A percentile compares a stretch with the other conserved stretches of the same genome.
Conservation (phyloP, 257 asterid genomes). For the Nicotiana tomentosiformis region DNA sequence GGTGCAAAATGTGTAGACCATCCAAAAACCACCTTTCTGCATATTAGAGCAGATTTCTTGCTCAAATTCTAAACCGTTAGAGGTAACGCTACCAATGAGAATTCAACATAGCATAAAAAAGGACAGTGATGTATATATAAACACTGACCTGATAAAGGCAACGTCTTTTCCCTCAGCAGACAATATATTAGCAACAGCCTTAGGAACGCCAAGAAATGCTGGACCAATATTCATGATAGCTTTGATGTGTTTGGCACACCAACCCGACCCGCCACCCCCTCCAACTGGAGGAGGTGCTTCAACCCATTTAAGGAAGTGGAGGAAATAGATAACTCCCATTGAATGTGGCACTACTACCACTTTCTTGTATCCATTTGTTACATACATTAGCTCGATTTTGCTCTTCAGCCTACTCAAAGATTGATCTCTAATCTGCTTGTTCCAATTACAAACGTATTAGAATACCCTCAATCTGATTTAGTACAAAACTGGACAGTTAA, state of each 20-base stretch:
- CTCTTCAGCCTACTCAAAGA: slow-evolving; percentile 15
- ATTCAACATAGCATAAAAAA: not conserved
- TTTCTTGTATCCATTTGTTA: slow-evolving; percentile 13
- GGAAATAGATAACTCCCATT: slow-evolving; percentile 16
- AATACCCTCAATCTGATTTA: not conserved
- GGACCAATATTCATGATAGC: slow-evolving; percentile 15
- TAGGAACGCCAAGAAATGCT: slow-evolving; percentile 17
- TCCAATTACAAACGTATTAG: not conserved
- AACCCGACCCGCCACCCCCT: slow-evolving; percentile 11
- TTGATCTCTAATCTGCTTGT: slow-evolving; percentile 10
- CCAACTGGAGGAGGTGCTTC: slow-evolving; percentile 14
- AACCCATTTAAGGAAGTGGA: slow-evolving; percentile 19
- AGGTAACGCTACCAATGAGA: not conserved
- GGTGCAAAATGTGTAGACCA: not conserved
- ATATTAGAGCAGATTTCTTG: not conserved
- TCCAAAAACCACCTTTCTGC: not conserved
- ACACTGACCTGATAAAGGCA: slow-evolving; percentile 14
- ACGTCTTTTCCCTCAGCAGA: slow-evolving; percentile 11
- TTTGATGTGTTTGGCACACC: slow-evolving; percentile 16
- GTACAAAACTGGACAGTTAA: not conserved
- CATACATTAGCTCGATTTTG: slow-evolving; percentile 18
- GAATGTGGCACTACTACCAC: slow-evolving; percentile 21
- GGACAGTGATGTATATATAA: not conserved
- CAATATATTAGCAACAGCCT: slow-evolving; percentile 14
- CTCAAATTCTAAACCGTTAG: not conserved